Conservation (phyloP, 2,329 filamentous ascomycete genomes). For the Fusarium buxicola region DNA sequence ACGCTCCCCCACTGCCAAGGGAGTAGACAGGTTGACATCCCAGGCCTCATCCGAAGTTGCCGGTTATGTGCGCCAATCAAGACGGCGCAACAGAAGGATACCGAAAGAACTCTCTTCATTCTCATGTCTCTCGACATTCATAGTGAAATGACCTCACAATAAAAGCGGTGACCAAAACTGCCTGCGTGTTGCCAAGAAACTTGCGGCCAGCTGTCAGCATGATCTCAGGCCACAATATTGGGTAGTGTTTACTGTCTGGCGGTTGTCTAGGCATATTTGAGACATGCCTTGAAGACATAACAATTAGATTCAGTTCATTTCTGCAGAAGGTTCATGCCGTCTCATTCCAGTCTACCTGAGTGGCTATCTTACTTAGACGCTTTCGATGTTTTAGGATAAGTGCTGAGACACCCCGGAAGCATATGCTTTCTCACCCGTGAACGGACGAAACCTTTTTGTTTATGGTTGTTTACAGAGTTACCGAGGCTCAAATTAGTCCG, state of each 20-base stretch:
- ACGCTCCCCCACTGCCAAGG: too few relatives aligned
- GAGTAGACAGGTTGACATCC: neutral
- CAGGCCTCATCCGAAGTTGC: too few relatives aligned
- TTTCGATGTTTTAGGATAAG: conserved; percentile 4
- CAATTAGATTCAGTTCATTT: neutral
- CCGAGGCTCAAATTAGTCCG: conserved; percentile 1
- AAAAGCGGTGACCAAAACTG: too few relatives aligned
- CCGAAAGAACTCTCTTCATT: too few relatives aligned
- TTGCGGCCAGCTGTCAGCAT: conserved; percentile 5
- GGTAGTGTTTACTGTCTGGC: too few relatives aligned
- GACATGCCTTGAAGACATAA: neutral
- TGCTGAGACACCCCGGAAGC: neutral
- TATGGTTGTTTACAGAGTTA: neutral
- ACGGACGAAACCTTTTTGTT: neutral
- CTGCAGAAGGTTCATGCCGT: neutral
- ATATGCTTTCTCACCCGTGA: neutral
- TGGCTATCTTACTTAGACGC: neutral
- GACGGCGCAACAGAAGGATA: too few relatives aligned
- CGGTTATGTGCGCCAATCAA: too few relatives aligned
- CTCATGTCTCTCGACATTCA: too few relatives aligned
- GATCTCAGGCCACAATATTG: neutral
- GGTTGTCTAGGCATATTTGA: neutral
- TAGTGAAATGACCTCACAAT: too few relatives aligned
- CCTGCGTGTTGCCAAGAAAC: too few relatives aligned
- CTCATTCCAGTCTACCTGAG: neutral